Evolutionary conservation across 2,329 filamentous ascomycete genomes (phyloP).

Genomic region (Hypomyces rosellus): DNA sequence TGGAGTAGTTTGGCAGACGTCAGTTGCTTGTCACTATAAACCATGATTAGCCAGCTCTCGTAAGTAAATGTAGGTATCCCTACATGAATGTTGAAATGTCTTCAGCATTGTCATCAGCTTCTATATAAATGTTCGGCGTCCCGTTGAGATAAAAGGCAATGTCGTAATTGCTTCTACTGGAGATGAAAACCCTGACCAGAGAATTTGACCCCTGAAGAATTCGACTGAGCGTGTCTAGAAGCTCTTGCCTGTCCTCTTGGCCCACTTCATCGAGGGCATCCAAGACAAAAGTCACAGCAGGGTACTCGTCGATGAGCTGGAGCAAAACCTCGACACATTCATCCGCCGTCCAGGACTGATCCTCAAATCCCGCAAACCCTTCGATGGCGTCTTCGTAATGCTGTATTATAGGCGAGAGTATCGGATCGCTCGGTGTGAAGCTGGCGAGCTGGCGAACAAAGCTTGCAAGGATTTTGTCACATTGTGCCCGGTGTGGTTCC

Average conservation of each 20-base stretch:
- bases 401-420: conserved; percentile 1
- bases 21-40: neutral
- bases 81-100: conserved; percentile 7
- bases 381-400: conserved; percentile 1
- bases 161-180: conserved; percentile 3
- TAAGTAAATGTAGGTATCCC: neutral
- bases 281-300: conserved; percentile 1
- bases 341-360: neutral
- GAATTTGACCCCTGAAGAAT: neutral
- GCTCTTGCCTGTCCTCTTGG: conserved; percentile 1
- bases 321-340: conserved; percentile 1
- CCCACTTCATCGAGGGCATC: conserved; percentile 3
- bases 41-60: neutral
- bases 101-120: conserved; percentile 3
- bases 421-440: conserved; percentile 1
- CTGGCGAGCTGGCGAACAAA: conserved; percentile 2
- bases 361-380: conserved; percentile 1
- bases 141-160: conserved; percentile 1
- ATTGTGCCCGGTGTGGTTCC: conserved; percentile 5
- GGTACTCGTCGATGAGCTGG: conserved; percentile 1
- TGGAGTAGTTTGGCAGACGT: conserved; percentile 1
- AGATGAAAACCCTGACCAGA: conserved; percentile 3
- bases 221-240: neutral
- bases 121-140: conserved; percentile 1
- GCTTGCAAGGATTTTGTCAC: conserved; percentile 1